Base-by-base conservation (phyloP, 176 grass and related monocot genomes). In the Rhynchospora breviuscula region DNA sequence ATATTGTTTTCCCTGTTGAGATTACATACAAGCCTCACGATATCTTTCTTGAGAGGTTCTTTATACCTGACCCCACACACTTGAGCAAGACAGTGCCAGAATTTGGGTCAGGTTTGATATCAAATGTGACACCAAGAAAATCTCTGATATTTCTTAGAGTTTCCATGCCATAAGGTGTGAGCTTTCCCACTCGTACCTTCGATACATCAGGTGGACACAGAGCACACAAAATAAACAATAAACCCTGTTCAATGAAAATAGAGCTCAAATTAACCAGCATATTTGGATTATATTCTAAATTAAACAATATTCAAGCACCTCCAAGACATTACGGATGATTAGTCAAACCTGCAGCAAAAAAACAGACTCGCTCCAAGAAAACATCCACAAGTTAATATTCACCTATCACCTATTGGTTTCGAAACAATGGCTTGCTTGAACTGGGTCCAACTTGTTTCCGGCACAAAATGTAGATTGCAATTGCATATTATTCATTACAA, bases 151-250 rank as follows among this genome's bases (percentile, higher is more conserved):
- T 95, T 89, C 86, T 51, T 78, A 95, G 89, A 10, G 91, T 93
- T 71, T 93, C 95, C 12, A 98, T 93, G 44, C 89, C 89, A 2
- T 87, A 87, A 22, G 92, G 92, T 51, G 92, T 95, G 14, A 98
- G 81, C 86, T 90, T 92, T 29, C 93, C 91, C 1, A 98, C 92
- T 2, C 87, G 87, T 59, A 94, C 90, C 81, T 94, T 93, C 25
- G 90, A 93, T 80, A 98, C 86, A 64, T 98, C 90, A 2, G 87
- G 92, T 10, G 92, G 90, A 66, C 95, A 93, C 59, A 94, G 62
- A 87, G 90, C 92, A 23, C 92, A 98, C 44, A 94, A 79, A 83
- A 94, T 85, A 79, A 98, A 98, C 45, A 98, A 79, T 48, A 95
- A 83, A 18, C 93, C 96, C 93, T 98, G 89, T 29, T 89, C 21